Evolutionary conservation across 208 protist genomes (phyloP), one percentile per base, ranked within the genome.

Genomic region (Wallacemonas sp.): DNA sequence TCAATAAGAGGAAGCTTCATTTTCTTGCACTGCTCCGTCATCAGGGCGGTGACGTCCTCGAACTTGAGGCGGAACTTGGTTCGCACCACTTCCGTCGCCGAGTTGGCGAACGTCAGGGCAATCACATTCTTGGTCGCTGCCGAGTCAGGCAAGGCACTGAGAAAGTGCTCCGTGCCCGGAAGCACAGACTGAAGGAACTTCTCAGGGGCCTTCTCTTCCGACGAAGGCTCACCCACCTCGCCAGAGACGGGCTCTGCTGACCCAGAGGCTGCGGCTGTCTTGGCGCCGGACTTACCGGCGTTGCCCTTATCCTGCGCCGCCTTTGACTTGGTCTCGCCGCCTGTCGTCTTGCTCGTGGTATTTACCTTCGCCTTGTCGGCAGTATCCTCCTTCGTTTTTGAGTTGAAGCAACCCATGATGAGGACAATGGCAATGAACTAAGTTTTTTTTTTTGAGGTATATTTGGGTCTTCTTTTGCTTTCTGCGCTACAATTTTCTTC

Each of bases 11-110:
- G 70, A 42, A 95, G 66, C 66, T 86, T 86, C 22, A 72, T 22
- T 62, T 82, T 65, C 47, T 65, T 21, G 12, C 56, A 62, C 59
- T 72, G 62, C 3, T 42, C 44, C 59, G 47, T 24, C 26, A 66
- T 45, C 34, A 84, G 60, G 21, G 63, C 60, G 6, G 79, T 76
- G 41, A 91, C 82, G 26, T 68, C 62, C 26, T 84, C 82, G 31
- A 85, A 73, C 68, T 87, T 93, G 54, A 95, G 71, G 27, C 86
- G 86, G 58, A 90, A 93, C 76, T 86, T 91, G 30, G 70, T 95
- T 12, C 90, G 86, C 36, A 78, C 84, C 38, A 93, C 78, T 60
- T 95, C 86, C 15, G 75, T 79, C 72, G 78, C 89, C 39, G 90
- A 89, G 71, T 95, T 95, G 22, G 84, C 75, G 44, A 95, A 93